Evolutionary conservation across 352 stramenopile species (phyloP).

Genomic region (Pythium sp.): DNA sequence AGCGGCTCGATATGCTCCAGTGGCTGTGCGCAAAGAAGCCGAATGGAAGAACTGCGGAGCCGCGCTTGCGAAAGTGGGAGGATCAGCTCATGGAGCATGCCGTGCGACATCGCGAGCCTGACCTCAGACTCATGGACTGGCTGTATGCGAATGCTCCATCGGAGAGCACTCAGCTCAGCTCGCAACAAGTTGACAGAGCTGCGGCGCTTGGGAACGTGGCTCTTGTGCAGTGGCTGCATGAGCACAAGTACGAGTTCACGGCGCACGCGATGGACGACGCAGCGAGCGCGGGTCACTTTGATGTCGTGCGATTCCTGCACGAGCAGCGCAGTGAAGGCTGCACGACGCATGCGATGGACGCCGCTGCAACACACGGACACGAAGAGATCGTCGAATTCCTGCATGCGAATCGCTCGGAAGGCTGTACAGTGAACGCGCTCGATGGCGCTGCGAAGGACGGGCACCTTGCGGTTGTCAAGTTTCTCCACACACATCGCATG

Average conservation of each 20-base stretch:
- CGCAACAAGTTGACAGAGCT: constrained; percentile 5
- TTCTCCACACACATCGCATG: constrained; percentile 3
- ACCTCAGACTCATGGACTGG: constrained; percentile 15
- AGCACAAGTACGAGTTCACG: constrained; percentile 7
- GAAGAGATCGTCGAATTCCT: constrained; percentile 3
- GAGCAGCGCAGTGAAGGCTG: constrained; percentile 7
- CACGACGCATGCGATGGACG: constrained; percentile 11
- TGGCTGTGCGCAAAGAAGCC: neutral
- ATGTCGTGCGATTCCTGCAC: constrained; percentile 7
- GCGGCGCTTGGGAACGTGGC: constrained; percentile 3
- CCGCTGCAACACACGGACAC: constrained; percentile 4
- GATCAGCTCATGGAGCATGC: constrained; percentile 14
- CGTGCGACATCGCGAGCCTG: neutral
- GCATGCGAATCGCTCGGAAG: constrained; percentile 8
- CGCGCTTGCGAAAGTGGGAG: constrained; percentile 3
- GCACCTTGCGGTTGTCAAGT: constrained; percentile 3
- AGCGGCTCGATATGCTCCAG: constrained; percentile 12
- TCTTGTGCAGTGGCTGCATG: constrained; percentile 13
- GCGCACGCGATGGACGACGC: constrained; percentile 12
- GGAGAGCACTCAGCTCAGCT: constrained; percentile 8
- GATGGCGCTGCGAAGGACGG: constrained; percentile 14
- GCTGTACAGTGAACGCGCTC: constrained; percentile 6
- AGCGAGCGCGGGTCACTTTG: constrained; percentile 7
- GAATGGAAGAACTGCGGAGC: neutral
- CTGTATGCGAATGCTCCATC: constrained; percentile 4